Base-by-base conservation (phyloP, 2,329 filamentous ascomycete genomes). In the Alternaria sp. region DNA sequence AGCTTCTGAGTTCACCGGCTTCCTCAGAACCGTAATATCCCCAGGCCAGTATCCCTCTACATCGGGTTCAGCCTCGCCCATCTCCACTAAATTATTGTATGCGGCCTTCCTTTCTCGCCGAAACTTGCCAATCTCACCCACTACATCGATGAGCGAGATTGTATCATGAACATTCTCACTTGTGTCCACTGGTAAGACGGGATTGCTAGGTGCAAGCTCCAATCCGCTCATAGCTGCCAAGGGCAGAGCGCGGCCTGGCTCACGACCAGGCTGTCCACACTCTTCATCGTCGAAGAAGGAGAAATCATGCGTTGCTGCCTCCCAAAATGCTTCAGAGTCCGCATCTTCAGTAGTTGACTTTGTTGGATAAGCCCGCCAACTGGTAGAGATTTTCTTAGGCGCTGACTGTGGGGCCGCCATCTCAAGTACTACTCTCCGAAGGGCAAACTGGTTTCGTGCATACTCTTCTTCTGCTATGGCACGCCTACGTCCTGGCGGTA, bases 31-130 rank as follows among this genome's bases (percentile, higher is more conserved):
- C 57, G 86, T 86, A 23, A 90, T 83, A 32, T 87, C 81, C 6
- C 88, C 88, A 28, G 85, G 83, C 88, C 88, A 90, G 66, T 87
- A 83, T 0, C 87, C 87, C 59, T 87, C 85, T 0, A 88, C 82
- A 13, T 77, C 73, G 19, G 76, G 74, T 4, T 81, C 74, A 26
- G 19, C 28, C 15, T 69, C 58, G 13, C 77, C 79, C 54, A 72
- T 76, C 44, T 43, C 67, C 57, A 68, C 60, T 43, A 71, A 77
- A 4, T 74, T 75, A 15, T 85, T 80, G 69, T 85, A 87, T 30
- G 83, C 83, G 7, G 80, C 78, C 68, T 85, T 88, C 56, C 83
- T 84, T 13, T 83, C 79, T 54, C 82, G 84, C 25, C 88, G 81
- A 69, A 88, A 89, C 13, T 80, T 79, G 5, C 86, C 83, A 23